Evolutionary conservation across 345 rosid species (phyloP).

Genomic region (Lepidium africanum): DNA sequence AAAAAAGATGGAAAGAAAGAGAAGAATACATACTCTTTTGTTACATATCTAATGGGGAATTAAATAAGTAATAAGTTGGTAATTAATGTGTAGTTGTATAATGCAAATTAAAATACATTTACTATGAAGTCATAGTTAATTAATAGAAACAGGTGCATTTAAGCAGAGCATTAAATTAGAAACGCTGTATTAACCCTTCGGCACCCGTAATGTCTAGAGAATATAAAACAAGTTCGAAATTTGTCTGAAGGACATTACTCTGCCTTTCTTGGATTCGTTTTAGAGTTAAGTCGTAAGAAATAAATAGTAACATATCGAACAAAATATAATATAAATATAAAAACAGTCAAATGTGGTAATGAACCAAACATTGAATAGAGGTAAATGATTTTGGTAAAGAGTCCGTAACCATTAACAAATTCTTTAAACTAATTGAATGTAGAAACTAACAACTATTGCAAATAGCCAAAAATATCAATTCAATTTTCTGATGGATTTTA

Average conservation of each 20-base stretch:
- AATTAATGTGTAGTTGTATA: constrained; percentile 12
- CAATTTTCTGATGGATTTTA: no score
- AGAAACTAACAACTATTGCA: no score
- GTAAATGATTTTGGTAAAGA: no score
- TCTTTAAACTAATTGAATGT: no score
- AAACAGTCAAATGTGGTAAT: neutral
- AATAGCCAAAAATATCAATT: no score
- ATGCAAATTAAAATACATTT: neutral
- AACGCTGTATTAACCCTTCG: constrained; percentile 19
- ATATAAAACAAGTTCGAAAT: constrained; percentile 18
- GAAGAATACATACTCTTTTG: neutral
- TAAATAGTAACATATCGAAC: neutral
- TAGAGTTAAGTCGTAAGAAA: neutral
- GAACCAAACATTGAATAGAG: neutral
- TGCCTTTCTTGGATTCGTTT: constrained; percentile 23
- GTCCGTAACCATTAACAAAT: no score
- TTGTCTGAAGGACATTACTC: constrained; percentile 4
- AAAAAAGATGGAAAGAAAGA: neutral
- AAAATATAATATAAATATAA: neutral
- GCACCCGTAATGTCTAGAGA: constrained; percentile 21
- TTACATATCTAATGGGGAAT: neutral
- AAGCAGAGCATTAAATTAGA: constrained; percentile 21
- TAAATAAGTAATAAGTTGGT: neutral
- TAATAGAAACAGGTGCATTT: constrained; percentile 10
- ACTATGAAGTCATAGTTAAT: neutral